Percentiles rank a stretch among this genome's conserved stretches.
These are phyloP conservation scores for Zymoseptoria tritici DNA, from an alignment of 2,329 filamentous ascomycete species.

Conservation along the genomic window DNA sequence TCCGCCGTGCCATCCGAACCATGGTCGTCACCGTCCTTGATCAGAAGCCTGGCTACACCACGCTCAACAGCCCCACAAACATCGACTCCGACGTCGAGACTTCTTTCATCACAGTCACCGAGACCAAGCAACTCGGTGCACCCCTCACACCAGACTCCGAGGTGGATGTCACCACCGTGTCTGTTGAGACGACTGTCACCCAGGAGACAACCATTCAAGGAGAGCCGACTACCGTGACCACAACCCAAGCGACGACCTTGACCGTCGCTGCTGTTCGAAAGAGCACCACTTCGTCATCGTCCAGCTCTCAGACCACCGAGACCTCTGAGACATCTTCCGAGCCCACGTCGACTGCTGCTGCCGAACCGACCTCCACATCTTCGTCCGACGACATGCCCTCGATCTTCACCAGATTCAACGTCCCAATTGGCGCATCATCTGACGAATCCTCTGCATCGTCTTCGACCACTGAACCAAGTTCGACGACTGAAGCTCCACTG, in stretches of 20 bases:
- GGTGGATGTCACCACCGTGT: not conserved
- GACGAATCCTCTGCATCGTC: not conserved
- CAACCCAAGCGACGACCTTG: not conserved
- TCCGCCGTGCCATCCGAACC: not conserved
- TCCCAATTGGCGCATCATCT: not conserved
- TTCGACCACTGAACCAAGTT: not conserved
- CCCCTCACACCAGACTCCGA: not conserved
- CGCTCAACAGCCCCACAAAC: not conserved
- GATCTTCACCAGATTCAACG: not conserved
- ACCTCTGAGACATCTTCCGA: not conserved
- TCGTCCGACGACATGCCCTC: not conserved
- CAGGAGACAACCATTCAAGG: not conserved
- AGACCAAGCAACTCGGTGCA: not conserved
- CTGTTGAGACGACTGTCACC: not conserved
- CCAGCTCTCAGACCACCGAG: not conserved
- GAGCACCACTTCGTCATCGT: not conserved
- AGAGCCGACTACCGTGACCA: not conserved
- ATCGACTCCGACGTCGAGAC: not conserved
- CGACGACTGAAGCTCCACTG: not conserved
- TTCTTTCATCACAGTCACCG: not conserved
- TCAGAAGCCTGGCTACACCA: not conserved
- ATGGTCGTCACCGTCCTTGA: not conserved
- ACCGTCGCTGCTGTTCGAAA: not conserved
- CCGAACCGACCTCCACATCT: not conserved
- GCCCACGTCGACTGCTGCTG: not conserved